A percentile compares a stretch with the other conserved stretches of the same genome.
These are phyloP conservation scores for Tolypocladium amazonense DNA, from an alignment of 2,329 filamentous ascomycete genomes.

Conservation along the genomic window DNA sequence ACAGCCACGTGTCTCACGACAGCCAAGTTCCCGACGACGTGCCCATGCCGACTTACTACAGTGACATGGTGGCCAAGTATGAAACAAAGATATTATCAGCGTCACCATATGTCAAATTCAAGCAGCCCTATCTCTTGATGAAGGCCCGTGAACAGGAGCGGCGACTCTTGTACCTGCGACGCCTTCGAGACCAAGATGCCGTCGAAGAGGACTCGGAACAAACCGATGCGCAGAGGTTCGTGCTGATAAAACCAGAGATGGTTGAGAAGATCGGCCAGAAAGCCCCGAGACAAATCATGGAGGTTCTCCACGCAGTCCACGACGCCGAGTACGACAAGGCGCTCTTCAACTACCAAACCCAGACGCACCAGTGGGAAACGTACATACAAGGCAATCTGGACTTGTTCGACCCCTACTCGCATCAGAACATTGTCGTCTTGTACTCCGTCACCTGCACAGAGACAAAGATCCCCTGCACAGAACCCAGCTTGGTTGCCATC, in stretches of 20 bases:
- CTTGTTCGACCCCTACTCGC: slow-evolving; percentile 87
- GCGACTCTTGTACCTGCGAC: slow-evolving; percentile 69
- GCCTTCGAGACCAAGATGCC: slow-evolving; percentile 67
- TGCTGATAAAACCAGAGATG: slow-evolving; percentile 92
- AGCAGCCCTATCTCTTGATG: slow-evolving; percentile 86
- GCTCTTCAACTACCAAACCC: slow-evolving; percentile 83
- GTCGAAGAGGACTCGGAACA: slow-evolving; percentile 53
- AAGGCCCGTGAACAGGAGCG: slow-evolving; percentile 85
- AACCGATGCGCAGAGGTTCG: slow-evolving; percentile 60
- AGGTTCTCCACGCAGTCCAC: slow-evolving; percentile 88
- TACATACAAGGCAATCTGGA: slow-evolving; percentile 82
- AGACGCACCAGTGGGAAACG: slow-evolving; percentile 92
- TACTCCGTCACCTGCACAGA: slow-evolving; percentile 90
- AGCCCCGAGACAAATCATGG: slow-evolving; percentile 77
- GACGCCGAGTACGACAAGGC: slow-evolving; percentile 96
- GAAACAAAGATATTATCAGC: slow-evolving; percentile 88
- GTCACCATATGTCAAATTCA: slow-evolving; percentile 93
- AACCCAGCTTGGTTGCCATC: slow-evolving; percentile 80
- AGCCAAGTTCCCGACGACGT: slow-evolving; percentile 63
- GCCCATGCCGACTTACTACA: slow-evolving; percentile 85
- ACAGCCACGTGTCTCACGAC: slow-evolving; percentile 33
- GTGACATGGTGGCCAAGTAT: slow-evolving; percentile 88
- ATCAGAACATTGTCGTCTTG: slow-evolving; percentile 91
- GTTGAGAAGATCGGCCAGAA: slow-evolving; percentile 73
- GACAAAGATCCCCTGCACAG: slow-evolving; percentile 86